Percentiles rank a stretch among this genome's conserved stretches.
These are phyloP conservation scores for Cinchona pubescens DNA, from an alignment of 257 asterid species.

Conservation along the genomic window DNA sequence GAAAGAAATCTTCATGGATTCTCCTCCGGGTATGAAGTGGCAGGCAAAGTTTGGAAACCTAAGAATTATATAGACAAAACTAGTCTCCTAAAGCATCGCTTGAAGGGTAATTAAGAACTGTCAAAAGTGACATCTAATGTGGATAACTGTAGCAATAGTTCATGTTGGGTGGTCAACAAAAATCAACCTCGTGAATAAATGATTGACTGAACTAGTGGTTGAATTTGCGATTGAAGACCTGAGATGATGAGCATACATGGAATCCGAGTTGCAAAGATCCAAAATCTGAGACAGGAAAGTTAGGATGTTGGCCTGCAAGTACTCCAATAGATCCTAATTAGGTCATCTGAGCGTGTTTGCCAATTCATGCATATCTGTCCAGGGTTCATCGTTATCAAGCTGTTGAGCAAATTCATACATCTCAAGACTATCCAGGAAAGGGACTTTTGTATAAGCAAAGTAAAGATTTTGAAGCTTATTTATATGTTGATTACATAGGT, in stretches of 20 bases:
- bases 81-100: background rate
- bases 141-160: too few relatives aligned
- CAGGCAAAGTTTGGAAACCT: background rate
- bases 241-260: background rate
- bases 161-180: background rate
- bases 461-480: background rate
- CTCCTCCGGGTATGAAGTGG: background rate
- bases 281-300: background rate
- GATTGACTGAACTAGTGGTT: background rate
- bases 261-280: background rate
- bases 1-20: background rate
- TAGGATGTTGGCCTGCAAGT: background rate
- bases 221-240: background rate
- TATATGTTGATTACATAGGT: background rate
- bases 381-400: background rate
- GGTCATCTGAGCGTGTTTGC: background rate
- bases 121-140: too few relatives aligned
- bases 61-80: background rate
- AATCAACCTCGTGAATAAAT: background rate
- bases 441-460: background rate
- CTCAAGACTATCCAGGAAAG: background rate
- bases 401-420: background rate
- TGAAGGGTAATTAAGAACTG: background rate
- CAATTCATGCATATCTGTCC: background rate
- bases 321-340: background rate